These are phyloP conservation scores for Gliomastix tumulicola DNA, from an alignment of 2,329 filamentous ascomycete genomes.

Conservation along the genomic window DNA sequence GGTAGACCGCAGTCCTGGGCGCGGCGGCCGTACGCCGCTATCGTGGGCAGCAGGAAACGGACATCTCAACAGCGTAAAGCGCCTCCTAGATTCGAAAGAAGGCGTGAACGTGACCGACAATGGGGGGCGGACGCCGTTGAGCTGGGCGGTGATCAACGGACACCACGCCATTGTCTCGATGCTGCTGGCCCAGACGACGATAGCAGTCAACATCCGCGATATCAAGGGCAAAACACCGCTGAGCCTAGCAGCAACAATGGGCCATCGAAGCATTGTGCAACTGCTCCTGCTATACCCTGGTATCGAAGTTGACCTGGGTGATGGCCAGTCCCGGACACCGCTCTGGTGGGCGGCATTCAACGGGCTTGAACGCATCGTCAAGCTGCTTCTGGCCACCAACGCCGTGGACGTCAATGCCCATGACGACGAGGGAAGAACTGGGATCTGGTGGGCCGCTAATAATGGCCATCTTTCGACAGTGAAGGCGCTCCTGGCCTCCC, in stretches of 20 bases:
- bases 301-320: not conserved
- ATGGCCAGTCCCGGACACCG: not conserved
- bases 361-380: not conserved
- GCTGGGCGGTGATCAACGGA: not conserved
- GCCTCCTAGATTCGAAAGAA: not conserved
- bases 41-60: not conserved
- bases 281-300: not conserved
- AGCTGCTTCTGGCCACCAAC: not conserved
- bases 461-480: not conserved
- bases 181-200: no score
- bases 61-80: not conserved
- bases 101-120: no score
- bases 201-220: no score
- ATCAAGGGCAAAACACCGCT: not conserved
- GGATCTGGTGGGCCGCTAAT: not conserved
- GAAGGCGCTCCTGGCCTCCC: not conserved
- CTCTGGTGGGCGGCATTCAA: not conserved
- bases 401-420: not conserved
- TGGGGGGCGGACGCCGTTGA: not conserved
- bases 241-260: not conserved
- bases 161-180: not conserved
- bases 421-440: not conserved
- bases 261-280: not conserved
- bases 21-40: not conserved
- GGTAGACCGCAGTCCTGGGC: no score